Evolutionary conservation across 2,329 filamentous ascomycete genomes (phyloP), one percentile per base, ranked within the genome.

Genomic region (Ceratocystis huliohia): DNA sequence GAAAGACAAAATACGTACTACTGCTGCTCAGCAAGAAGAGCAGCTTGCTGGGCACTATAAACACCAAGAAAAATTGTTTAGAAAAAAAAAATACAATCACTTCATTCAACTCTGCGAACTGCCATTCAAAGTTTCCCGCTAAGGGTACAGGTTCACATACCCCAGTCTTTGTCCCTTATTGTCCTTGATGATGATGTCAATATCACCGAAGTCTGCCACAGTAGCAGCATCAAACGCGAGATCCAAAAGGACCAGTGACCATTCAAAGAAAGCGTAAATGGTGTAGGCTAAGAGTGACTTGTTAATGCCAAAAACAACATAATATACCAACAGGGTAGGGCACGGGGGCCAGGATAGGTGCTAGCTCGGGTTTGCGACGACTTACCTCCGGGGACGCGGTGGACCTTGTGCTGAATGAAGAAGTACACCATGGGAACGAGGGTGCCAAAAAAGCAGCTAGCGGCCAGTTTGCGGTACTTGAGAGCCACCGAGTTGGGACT

Each of bases 391-490:
- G 94, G 82, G 69, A 97, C 85, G 68, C 87, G 90, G 75, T 99
- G 91, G 64, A 99, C 89, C 77, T 99, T 99, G 81, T 99, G 94
- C 76, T 96, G 94, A 70, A 99, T 96, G 75, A 96, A 99, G 75
- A 91, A 99, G 79, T 96, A 97, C 22, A 97, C 83, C 74, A 99
- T 79, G 37, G 92, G 92, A 61, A 96, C 82, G 37, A 99, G 81
- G 3, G 91, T 95, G 64, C 88, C 90, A 73, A 97, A 99, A 78
- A 99, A 99, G 50, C 86, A 81, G 41, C 83, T 80, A 3, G 89
- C 91, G 65, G 97, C 78, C 70, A 88, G 85, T 78, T 96, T 97
- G 71, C 94, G 84, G 76, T 95, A 96, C 77, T 88, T 91, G 74
- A 96, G 82, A 5, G 94, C 90, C 69, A 79, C 84, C 13, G 87